These are phyloP conservation scores for Suillus subaureus DNA, from an alignment of 768 basidiomycete genomes.

Conservation along the genomic window DNA sequence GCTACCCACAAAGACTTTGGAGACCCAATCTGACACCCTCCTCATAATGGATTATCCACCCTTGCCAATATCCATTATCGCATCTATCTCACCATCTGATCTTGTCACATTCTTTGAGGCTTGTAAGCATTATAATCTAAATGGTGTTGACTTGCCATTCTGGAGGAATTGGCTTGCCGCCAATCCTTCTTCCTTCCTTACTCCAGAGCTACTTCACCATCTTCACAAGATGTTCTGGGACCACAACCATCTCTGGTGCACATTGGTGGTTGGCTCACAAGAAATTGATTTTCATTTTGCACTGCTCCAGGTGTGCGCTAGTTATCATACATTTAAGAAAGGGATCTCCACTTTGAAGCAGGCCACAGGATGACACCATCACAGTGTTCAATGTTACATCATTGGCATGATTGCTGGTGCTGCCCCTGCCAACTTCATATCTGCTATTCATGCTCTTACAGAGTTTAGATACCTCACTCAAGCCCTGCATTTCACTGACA, in stretches of 20 bases:
- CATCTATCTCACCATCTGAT: neutral
- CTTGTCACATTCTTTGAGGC: conserved; percentile 11
- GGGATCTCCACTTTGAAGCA: conserved; percentile 46
- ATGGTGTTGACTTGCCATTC: conserved; percentile 28
- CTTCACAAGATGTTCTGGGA: conserved; percentile 43
- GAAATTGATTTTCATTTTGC: conserved; percentile 42
- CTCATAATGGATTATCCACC: conserved; percentile 26
- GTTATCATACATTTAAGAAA: conserved; percentile 38
- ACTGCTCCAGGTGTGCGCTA: conserved; percentile 36
- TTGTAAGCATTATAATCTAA: conserved; percentile 4
- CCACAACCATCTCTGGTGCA: conserved; percentile 42
- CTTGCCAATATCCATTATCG: conserved; percentile 20
- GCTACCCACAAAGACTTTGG: conserved; percentile 33
- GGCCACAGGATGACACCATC: conserved; percentile 41
- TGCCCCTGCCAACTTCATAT: conserved; percentile 31
- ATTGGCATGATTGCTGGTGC: conserved; percentile 37
- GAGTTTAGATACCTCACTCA: conserved; percentile 43
- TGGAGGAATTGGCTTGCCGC: conserved; percentile 40
- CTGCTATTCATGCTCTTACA: conserved; percentile 35
- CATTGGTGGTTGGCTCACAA: conserved; percentile 26
- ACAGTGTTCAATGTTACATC: conserved; percentile 39
- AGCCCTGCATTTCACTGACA: conserved; percentile 28
- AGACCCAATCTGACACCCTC: conserved; percentile 29
- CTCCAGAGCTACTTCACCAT: conserved; percentile 41
- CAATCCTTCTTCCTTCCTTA: conserved; percentile 37